Percentiles rank a stretch among this genome's conserved stretches.
phyloP scores from a whole-genome alignment of 352 stramenopile species.

The Aphanomyces astaci region DNA sequence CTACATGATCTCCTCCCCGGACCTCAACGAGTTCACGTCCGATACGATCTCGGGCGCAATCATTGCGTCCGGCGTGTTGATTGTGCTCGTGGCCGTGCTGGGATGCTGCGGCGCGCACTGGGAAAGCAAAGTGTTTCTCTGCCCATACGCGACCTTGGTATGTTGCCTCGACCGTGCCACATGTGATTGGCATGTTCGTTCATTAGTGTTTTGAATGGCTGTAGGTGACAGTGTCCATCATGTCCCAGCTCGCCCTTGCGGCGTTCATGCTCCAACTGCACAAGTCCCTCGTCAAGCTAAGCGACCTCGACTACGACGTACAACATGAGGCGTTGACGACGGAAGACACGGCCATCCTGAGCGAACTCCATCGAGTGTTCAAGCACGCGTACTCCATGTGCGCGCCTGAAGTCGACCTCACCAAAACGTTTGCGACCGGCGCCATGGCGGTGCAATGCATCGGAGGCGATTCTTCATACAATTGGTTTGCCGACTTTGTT shows the following conservation, averaged over 20 bases:
- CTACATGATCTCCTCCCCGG: conserved; percentile 72
- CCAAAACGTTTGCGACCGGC: conserved; percentile 36
- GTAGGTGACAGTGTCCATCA: conserved; percentile 55
- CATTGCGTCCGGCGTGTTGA: conserved; percentile 69
- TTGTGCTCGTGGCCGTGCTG: conserved; percentile 65
- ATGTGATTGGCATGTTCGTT: not conserved
- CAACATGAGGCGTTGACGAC: conserved; percentile 34
- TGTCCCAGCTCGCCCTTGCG: conserved; percentile 67
- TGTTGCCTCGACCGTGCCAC: not conserved
- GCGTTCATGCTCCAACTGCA: conserved; percentile 78
- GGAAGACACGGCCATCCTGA: conserved; percentile 53
- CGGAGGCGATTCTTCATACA: conserved; percentile 38
- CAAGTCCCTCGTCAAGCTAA: conserved; percentile 52
- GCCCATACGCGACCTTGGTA: conserved; percentile 67
- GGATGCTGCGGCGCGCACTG: conserved; percentile 76
- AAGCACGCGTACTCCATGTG: conserved; percentile 67
- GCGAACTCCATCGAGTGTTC: conserved; percentile 72
- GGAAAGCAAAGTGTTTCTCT: conserved; percentile 82
- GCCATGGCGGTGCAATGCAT: conserved; percentile 42
- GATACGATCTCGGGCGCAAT: conserved; percentile 67
- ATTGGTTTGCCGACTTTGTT: conserved; percentile 68
- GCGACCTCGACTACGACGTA: conserved; percentile 62
- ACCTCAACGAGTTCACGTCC: conserved; percentile 75
- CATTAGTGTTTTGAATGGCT: not conserved
- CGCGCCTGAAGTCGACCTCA: conserved; percentile 54